These are phyloP conservation scores for Furcasterigmium furcatum DNA, from an alignment of 2,329 filamentous ascomycete species.

Conservation along the genomic window DNA sequence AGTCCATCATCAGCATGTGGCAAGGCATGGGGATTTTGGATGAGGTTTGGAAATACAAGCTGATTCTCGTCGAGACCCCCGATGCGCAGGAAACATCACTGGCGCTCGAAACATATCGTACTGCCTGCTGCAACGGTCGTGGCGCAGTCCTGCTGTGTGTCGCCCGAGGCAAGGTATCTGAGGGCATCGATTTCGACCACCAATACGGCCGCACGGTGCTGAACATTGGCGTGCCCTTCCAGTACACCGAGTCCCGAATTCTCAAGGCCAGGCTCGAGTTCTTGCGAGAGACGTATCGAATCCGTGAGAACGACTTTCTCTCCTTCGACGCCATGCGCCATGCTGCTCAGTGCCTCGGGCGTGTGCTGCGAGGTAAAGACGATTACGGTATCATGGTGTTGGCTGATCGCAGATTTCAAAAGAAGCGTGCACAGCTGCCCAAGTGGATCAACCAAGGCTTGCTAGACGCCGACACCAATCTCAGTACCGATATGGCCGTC, in stretches of 20 bases:
- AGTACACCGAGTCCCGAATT: constrained; percentile 97
- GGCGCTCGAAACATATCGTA: constrained; percentile 93
- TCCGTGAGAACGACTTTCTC: constrained; percentile 94
- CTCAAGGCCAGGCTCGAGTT: constrained; percentile 95
- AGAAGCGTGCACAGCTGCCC: constrained; percentile 84
- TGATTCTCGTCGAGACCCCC: constrained; percentile 95
- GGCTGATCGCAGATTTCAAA: constrained; percentile 88
- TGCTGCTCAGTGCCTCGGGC: constrained; percentile 91
- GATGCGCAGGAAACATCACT: constrained; percentile 96
- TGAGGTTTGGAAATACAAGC: constrained; percentile 98
- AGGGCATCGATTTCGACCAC: constrained; percentile 99
- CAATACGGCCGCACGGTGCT: constrained; percentile 95
- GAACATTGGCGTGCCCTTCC: constrained; percentile 95
- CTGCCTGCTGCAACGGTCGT: constrained; percentile 94
- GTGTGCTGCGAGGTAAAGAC: constrained; percentile 92
- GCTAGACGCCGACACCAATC: constrained; percentile 78
- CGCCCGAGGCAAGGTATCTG: constrained; percentile 92
- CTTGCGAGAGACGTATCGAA: constrained; percentile 93
- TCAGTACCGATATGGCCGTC: constrained; percentile 94
- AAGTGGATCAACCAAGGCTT: constrained; percentile 96
- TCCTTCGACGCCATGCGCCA: constrained; percentile 99
- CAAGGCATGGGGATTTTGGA: constrained; percentile 98
- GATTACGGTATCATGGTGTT: constrained; percentile 99
- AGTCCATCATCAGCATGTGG: constrained; percentile 98
- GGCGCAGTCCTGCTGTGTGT: constrained; percentile 93